Evolutionary conservation across 768 basidiomycete species (phyloP), one percentile per base, ranked within the genome.

Genomic region (Kwoniella heveanensis): DNA sequence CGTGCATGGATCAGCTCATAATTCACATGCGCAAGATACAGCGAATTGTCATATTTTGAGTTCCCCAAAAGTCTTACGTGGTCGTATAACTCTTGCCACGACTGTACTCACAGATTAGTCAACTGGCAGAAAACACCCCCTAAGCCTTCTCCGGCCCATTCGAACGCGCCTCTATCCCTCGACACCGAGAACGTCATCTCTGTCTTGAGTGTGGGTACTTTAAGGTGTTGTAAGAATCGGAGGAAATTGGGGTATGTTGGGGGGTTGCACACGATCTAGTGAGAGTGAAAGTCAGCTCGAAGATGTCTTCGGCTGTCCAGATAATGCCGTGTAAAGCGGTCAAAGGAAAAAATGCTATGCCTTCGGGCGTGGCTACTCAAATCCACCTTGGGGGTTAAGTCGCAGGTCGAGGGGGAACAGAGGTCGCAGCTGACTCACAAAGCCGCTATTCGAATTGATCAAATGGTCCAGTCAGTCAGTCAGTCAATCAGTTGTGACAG

Each of bases 101-200:
- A n/a, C n/a, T n/a, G n/a, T n/a, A 60, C 72, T 63, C 36, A 77
- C 71, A 76, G 64, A 24, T 88, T 85, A 48, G 78, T 80, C 2
- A 83, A 81, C 76, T 90, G 89, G 71, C 87, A 87, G 76, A 91
- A 91, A 0, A 91, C 81, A 0, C 85, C 84, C 8, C 81, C 72
- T 0, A 86, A 81, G 51, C 85, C 86, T 67, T 85, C 84, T 29
- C 89, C 88, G 2, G 89, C 88, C 88, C 90, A 91, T 77, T 91
- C 89, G 68, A 89, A 89, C 17, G 68, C 68, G 0, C 89, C 90
- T 22, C 75, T 62, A 75, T 90, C 88, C 52, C 89, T 83, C 2
- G 89, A 88, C 39, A 92, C 85, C 67, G 86, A 85, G 79, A 91
- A 90, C 0, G 89, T 87, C 89, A 90, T 91, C 59, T 87, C 85